Conservation (phyloP, 495 filamentous ascomycete genomes). For the Hyaloscypha variabilis region DNA sequence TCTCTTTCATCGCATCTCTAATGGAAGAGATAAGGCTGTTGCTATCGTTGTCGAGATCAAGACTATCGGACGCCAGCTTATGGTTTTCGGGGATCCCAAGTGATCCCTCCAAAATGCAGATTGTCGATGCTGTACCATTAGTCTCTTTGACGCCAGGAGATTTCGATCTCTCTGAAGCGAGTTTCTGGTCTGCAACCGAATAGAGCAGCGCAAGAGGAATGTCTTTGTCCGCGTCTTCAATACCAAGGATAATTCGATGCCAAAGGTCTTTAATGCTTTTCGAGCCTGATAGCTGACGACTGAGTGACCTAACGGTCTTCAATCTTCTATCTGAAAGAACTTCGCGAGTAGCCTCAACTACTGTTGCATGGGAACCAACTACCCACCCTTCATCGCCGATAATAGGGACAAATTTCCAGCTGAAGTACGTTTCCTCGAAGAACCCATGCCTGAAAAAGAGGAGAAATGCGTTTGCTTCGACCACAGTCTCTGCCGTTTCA, state of each 20-base stretch:
- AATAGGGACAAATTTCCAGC: constrained; percentile 66
- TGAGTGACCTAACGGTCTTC: constrained; percentile 63
- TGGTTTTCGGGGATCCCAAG: constrained; percentile 63
- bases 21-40: constrained; percentile 65
- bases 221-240: constrained; percentile 60
- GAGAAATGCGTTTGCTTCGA: constrained; percentile 34
- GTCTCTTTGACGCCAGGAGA: not conserved
- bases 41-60: constrained; percentile 60
- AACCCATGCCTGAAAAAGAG: constrained; percentile 61
- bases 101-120: constrained; percentile 52
- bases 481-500: constrained; percentile 43
- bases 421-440: constrained; percentile 69
- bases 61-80: constrained; percentile 45
- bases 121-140: not conserved
- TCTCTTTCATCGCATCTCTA: constrained; percentile 62
- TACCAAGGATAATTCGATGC: constrained; percentile 50
- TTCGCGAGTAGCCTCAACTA: constrained; percentile 64
- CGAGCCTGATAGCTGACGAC: constrained; percentile 62
- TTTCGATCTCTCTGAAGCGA: constrained; percentile 41
- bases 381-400: constrained; percentile 60
- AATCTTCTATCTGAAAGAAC: constrained; percentile 64
- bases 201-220: constrained; percentile 64
- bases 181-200: constrained; percentile 40
- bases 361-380: constrained; percentile 63
- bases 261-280: constrained; percentile 65